Evolutionary conservation across 2,329 filamentous ascomycete genomes (phyloP).

Genomic region (Exophiala sideris): DNA sequence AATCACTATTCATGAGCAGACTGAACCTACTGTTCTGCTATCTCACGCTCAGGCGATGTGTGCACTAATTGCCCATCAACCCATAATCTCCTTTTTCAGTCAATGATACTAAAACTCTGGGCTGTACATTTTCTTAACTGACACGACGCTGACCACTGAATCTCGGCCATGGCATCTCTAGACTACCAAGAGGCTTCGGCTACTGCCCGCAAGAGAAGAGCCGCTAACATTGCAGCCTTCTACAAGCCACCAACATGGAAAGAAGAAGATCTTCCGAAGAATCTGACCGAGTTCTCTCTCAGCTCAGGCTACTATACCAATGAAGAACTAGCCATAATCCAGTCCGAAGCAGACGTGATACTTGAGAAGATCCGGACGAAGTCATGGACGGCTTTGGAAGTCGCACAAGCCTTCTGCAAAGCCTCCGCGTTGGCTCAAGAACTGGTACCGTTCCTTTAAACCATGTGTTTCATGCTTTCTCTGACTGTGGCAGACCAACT

Average conservation of each 20-base stretch:
- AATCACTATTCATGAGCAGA: no score
- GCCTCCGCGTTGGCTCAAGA: constrained; percentile 33
- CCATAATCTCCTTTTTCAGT: no score
- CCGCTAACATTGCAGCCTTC: constrained; percentile 26
- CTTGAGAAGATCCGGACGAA: constrained; percentile 34
- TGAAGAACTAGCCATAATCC: constrained; percentile 52
- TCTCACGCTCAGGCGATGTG: no score
- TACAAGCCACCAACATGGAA: constrained; percentile 24
- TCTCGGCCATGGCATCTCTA: constrained; percentile 10
- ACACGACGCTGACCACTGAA: constrained; percentile 1
- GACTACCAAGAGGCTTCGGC: constrained; percentile 38
- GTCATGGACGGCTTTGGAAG: constrained; percentile 51
- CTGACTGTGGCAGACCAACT: constrained; percentile 50
- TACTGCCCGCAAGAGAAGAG: constrained; percentile 34
- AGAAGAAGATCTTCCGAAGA: constrained; percentile 24
- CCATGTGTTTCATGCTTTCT: constrained; percentile 31
- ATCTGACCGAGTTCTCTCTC: constrained; percentile 26
- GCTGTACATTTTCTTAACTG: not conserved
- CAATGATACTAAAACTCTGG: no score
- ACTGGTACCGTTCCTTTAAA: constrained; percentile 32
- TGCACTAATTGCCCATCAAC: no score
- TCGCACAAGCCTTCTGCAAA: constrained; percentile 57
- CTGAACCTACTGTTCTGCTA: no score
- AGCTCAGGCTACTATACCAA: constrained; percentile 58
- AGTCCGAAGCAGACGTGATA: constrained; percentile 35